Evolutionary conservation across 345 rosid species (phyloP), one percentile per base, ranked within the genome.

Genomic region (Pseudoturritis turrita): DNA sequence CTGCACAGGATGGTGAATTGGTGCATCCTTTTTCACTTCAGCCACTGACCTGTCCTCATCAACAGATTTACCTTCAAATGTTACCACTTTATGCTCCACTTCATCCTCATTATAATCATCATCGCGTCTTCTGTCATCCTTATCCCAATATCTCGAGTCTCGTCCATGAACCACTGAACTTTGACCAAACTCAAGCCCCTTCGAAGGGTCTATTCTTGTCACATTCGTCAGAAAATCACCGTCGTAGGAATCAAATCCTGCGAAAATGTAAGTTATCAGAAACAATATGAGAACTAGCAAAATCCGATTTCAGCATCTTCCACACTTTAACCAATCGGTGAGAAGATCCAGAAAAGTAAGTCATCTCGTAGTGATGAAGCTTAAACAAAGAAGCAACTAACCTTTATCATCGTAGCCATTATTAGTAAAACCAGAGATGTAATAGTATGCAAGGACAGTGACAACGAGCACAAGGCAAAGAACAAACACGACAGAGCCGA

Each of bases 121-220:
- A 79, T 94, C 97, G 66, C 97, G 80, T 77, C 98, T 89, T 81
- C 98, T 84, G 73, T 91, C 98, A 78, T 94, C 98, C 81, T 71
- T 84, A 77, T 94, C 98, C 97, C 98, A 91, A 77, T 83, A 83
- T 73, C 97, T 83, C 3, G 98, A 94, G 81, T 94, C 98, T 19
- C 92, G 78, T 40, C 93, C 98, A 61, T 86, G 91, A 23, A 76
- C 49, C 19, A 78, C 86, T 0, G 95, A 85, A 51, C 90, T 90
- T 14, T 68, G 78, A 63, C 99, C 99, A 78, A 88, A 94, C 59
- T 80, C 85, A 52, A 93, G 84, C 60, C 84, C 86, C 70, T 80
- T 89, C 31, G 60, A 60, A 1, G 81, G 65, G 7, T 83, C 86
- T 1, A 77, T 80, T 56, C 96, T 81, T n/a, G 99, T 88, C 46